Evolutionary conservation across 352 stramenopile species (phyloP), one percentile per base, ranked within the genome.

Genomic region (Pythium folliculosum): DNA sequence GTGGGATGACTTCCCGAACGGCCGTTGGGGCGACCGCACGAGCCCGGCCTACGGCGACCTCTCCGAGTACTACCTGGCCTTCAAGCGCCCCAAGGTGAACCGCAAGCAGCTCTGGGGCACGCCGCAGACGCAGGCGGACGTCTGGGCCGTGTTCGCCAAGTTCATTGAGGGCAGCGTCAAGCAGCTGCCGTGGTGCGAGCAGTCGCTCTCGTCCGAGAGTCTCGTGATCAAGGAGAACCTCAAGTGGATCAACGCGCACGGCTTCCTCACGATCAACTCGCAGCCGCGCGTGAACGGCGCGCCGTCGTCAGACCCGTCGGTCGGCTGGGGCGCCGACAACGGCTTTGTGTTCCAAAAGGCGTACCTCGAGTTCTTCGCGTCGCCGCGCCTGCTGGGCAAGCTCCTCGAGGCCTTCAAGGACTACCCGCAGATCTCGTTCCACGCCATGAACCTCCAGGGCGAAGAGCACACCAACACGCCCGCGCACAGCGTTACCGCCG

Each of bases 291-390:
- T 96, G 48, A 99, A 99, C 82, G 96, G 91, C 23, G 89, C 78
- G 65, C 77, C 83, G 22, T 98, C 91, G 23, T 88, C 81, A 23
- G 87, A 99, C 40, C 76, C 83, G 45, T 81, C 77, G 35, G 97
- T 99, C 73, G 97, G 97, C 38, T 99, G 97, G 97, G 97, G 97
- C 66, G 94, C 95, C 17, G 78, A 89, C 52, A 88, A 96, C 56
- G 97, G 97, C 23, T 90, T 96, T 57, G 96, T 99, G 30, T 99
- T 99, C 82, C 97, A 99, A 82, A 99, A 99, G 84, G 96, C 95
- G 8, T 99, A 99, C 80, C 91, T 98, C 58, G 97, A 99, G 81
- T 99, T 97, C 77, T 99, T 99, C 75, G 88, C 92, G 25, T 95
- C 88, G 32, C 96, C 96, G 22, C 73, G 75, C 16, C 81, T 94